Percentiles rank a stretch among this genome's conserved stretches.
Evolutionary conservation across 1,284 basidiomycete genomes (phyloP).

Genomic region (Dichomitus squalens): DNA sequence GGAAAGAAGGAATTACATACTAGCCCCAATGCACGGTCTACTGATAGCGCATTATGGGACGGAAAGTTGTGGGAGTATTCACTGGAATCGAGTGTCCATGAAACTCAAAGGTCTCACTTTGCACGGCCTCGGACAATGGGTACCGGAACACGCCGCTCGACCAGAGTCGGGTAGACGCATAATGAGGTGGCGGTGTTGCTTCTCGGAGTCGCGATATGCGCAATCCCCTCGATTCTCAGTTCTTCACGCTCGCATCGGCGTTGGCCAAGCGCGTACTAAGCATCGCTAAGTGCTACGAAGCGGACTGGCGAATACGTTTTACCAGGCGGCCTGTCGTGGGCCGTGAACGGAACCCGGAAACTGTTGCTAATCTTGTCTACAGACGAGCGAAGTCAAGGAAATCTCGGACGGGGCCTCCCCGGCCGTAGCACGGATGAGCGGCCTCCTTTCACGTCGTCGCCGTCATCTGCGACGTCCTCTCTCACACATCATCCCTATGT

Average conservation of each 20-base stretch:
- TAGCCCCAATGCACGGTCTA: background rate
- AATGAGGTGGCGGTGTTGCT: conserved; percentile 11
- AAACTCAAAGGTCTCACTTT: no score
- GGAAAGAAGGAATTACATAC: background rate
- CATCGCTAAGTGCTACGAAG: conserved; percentile 6
- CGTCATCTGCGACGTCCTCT: background rate
- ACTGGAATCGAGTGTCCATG: background rate
- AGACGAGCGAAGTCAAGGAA: background rate
- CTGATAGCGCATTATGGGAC: conserved; percentile 5
- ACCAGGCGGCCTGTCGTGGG: background rate
- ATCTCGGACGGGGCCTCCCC: background rate
- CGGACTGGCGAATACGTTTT: background rate
- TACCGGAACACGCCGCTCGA: background rate
- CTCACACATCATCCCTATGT: background rate
- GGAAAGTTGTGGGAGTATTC: background rate
- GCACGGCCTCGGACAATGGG: background rate
- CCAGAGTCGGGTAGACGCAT: background rate
- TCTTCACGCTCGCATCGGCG: conserved; percentile 13
- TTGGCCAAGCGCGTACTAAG: background rate
- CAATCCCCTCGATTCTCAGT: background rate
- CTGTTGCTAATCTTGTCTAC: background rate
- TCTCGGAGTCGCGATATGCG: background rate
- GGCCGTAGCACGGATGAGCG: background rate
- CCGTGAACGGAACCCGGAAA: background rate
- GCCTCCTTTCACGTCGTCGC: background rate